Evolutionary conservation across 2,329 filamentous ascomycete species (phyloP), one percentile per base, ranked within the genome.

Genomic region (Colletotrichum tamarilloi): DNA sequence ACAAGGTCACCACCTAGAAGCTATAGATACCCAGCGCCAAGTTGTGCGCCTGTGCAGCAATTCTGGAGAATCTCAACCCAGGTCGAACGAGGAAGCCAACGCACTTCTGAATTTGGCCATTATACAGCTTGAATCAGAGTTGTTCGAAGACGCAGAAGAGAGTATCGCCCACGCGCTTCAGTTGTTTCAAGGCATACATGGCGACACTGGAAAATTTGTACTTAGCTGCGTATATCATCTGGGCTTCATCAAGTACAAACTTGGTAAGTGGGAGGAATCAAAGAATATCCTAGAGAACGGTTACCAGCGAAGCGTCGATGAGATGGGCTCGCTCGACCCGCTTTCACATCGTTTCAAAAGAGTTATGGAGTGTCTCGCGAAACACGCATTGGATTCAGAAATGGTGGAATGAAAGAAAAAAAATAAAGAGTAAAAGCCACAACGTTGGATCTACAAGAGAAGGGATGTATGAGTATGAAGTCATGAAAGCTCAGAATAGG

Each of bases 171-270:
- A 46, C 7, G 19, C 19, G 14, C 38, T 46, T 19, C 14, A 4
- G 38, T 46, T 46, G 16, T 19, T 5, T 16, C 38, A 19, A 46
- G 16, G 1, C 5, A 42, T 42, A 19, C 16, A 8, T 46, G 38
- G 16, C 4, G 16, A 46, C 42, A 46, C 16, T 46, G 19, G 42
- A 16, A 0, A 5, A 0, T 0, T 1, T 9, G 19, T n/a, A 46
- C 42, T n/a, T n/a, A 0, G 5, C 3, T 46, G 42, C 16, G 9
- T 0, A 2, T 46, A 9, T n/a, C 1, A 7, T 8, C 16, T 19
- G 6, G 42, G 42, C 1, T 0, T n/a, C 42, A n/a, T 46, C 14
- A 46, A 46, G 42, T 2, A 4, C 42, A 9, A n/a, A 8, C 42
- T 38, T 16, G 7, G 7, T 2, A 46, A 46, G 19, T 46, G 42